These are phyloP conservation scores for Sporisorium sorghi DNA, from an alignment of 1,284 basidiomycete genomes.

Conservation along the genomic window DNA sequence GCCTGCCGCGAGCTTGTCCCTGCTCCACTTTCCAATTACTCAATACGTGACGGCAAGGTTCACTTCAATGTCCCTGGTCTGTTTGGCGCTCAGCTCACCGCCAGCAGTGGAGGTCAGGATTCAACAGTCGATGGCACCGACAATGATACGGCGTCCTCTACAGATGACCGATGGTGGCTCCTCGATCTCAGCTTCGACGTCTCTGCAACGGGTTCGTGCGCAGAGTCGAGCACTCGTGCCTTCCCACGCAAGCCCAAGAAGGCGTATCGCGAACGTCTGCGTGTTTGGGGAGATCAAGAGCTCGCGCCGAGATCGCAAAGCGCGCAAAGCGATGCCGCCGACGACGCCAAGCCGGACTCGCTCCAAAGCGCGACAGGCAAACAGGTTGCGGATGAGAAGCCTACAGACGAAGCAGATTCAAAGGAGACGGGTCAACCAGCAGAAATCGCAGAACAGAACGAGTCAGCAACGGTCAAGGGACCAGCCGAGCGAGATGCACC, in stretches of 20 bases:
- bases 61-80: slow-evolving; percentile 79
- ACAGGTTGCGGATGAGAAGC: slow-evolving; percentile 7
- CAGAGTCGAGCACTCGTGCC: slow-evolving; percentile 20
- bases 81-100: slow-evolving; percentile 75
- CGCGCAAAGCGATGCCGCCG: slow-evolving; percentile 3
- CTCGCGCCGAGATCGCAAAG: slow-evolving; percentile 36
- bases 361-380: slow-evolving; percentile 10
- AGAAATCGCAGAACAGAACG: slow-evolving; percentile 1
- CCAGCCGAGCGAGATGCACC: slow-evolving; percentile 41
- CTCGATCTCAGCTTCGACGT: slow-evolving; percentile 62
- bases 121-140: too few species aligned
- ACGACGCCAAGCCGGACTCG: slow-evolving; percentile 13
- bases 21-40: slow-evolving; percentile 73
- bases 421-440: background rate
- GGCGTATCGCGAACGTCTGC: slow-evolving; percentile 44
- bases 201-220: slow-evolving; percentile 46
- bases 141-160: slow-evolving; percentile 44
- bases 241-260: slow-evolving; percentile 56
- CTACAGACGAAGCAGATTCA: background rate
- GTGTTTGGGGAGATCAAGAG: slow-evolving; percentile 54
- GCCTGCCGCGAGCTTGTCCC: slow-evolving; percentile 67
- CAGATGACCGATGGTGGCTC: slow-evolving; percentile 63
- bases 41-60: slow-evolving; percentile 82
- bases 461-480: background rate
- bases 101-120: slow-evolving; percentile 37